These are phyloP conservation scores for Monilinia aucupariae DNA, from an alignment of 2,329 filamentous ascomycete genomes.

Conservation along the genomic window DNA sequence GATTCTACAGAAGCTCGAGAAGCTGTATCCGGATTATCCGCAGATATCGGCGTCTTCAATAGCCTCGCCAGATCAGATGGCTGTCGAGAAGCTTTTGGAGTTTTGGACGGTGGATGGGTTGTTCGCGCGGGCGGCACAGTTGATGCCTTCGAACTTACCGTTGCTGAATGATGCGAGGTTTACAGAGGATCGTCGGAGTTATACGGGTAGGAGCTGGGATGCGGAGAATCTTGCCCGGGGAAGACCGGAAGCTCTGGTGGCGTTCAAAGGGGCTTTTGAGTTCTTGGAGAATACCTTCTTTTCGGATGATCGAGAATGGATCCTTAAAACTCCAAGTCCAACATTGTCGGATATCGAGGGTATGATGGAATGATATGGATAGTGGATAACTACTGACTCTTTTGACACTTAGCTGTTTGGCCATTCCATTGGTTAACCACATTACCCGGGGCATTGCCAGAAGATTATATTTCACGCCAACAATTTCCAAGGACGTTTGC, in stretches of 20 bases:
- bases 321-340: slow-evolving; percentile 49
- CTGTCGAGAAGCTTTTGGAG: slow-evolving; percentile 50
- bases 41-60: neutral
- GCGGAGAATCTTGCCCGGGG: slow-evolving; percentile 37
- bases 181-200: slow-evolving; percentile 49
- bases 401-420: slow-evolving; percentile 44
- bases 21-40: slow-evolving; percentile 41
- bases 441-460: slow-evolving; percentile 51
- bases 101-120: slow-evolving; percentile 46
- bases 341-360: slow-evolving; percentile 63
- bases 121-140: neutral
- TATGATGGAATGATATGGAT: slow-evolving; percentile 17
- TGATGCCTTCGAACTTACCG: neutral
- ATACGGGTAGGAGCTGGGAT: slow-evolving; percentile 41
- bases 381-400: neutral
- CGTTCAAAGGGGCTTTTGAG: slow-evolving; percentile 49
- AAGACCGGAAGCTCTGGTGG: slow-evolving; percentile 52
- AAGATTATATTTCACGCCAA: slow-evolving; percentile 45
- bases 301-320: slow-evolving; percentile 61
- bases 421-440: slow-evolving; percentile 59
- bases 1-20: slow-evolving; percentile 60
- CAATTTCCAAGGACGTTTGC: slow-evolving; percentile 56
- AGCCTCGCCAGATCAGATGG: neutral
- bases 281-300: slow-evolving; percentile 58
- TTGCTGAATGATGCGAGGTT: slow-evolving; percentile 52